Base-by-base conservation (phyloP, 306 rosid genomes). In the Alnus glutinosa region DNA sequence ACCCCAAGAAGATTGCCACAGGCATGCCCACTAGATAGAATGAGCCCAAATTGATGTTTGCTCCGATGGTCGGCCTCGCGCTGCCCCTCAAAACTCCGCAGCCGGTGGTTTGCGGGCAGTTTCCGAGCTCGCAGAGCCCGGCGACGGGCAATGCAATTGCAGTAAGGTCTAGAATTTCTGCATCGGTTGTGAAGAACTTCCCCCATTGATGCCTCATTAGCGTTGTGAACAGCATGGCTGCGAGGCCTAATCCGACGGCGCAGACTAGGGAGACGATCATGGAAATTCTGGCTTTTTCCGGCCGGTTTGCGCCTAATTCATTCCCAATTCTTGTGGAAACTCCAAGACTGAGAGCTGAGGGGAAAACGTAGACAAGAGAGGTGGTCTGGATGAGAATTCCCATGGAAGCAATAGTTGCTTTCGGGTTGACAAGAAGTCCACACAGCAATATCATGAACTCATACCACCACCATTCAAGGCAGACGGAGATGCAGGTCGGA, bases 381-480 rank as follows among this genome's bases (percentile, higher is more conserved):
- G 98, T 96, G 2, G 98, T 93, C 61, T 96, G 99, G 37, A 96
- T 96, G 2, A 93, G 85, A 37, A 96, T 93, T 9, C 99, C 99
- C 99, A 91, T 96, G 0, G 99, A 90, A 48, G 99, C 85, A 49
- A 96, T 85, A 1, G 99, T 91, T 12, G 98, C 91, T 79, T 86
- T 91, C 1, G 99, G 99, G 46, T 96, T 91, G 4, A 52, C 75
- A 3, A 96, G 79, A 2, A 96, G 88, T 0, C 99, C 99, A 63
- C 99, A 96, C 5, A 96, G 78, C 77, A 96, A 71, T 46, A 93
- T 93, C 98, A 96, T 93, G 76, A 96, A 78, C 69, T 96, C 99
- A 44, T 96, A 96, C 99, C 99, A 96, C 99, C 99, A 96, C 99
- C 99, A 96, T 44, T 96, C 99, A 3, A 96, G 85, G 76, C 99